phyloP scores from a whole-genome alignment of 2,329 filamentous ascomycete genomes.

The Sporothrix curviconia region DNA sequence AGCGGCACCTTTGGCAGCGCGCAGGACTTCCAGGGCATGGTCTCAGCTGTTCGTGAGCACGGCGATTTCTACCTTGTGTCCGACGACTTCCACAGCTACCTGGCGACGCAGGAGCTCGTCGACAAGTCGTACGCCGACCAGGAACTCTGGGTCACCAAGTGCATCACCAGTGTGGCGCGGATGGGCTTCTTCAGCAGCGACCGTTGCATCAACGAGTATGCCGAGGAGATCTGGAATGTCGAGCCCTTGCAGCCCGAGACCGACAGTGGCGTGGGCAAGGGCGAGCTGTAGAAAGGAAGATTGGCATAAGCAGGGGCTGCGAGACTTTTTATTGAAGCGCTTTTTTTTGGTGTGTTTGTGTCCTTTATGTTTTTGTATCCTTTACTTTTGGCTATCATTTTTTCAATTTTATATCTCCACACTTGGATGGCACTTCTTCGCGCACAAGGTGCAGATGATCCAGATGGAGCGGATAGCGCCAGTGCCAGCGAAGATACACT shows the following conservation, averaged over 20 bases:
- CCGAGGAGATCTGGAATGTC: slow-evolving; percentile 93
- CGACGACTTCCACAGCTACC: slow-evolving; percentile 93
- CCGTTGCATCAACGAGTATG: slow-evolving; percentile 94
- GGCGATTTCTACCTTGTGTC: slow-evolving; percentile 97
- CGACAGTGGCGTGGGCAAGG: slow-evolving; percentile 10
- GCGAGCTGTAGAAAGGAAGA: background rate
- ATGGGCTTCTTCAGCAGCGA: slow-evolving; percentile 99
- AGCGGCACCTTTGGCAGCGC: slow-evolving; percentile 73
- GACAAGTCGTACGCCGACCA: slow-evolving; percentile 89
- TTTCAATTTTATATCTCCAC: no score
- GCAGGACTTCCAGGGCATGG: slow-evolving; percentile 71
- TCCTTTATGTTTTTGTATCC: no score
- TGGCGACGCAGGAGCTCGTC: slow-evolving; percentile 83
- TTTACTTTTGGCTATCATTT: no score
- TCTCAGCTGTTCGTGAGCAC: slow-evolving; percentile 80
- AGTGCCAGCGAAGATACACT: no score
- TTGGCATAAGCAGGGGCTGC: background rate
- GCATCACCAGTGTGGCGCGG: slow-evolving; percentile 76
- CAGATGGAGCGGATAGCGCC: no score
- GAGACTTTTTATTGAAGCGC: background rate
- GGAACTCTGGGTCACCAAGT: slow-evolving; percentile 87
- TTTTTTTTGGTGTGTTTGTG: background rate
- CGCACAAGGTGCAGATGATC: no score
- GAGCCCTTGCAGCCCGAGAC: slow-evolving; percentile 61
- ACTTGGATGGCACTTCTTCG: no score